Percentiles rank a stretch among this genome's conserved stretches.
phyloP scores from a whole-genome alignment of 345 rosid genomes.

The Salix suchowensis region DNA sequence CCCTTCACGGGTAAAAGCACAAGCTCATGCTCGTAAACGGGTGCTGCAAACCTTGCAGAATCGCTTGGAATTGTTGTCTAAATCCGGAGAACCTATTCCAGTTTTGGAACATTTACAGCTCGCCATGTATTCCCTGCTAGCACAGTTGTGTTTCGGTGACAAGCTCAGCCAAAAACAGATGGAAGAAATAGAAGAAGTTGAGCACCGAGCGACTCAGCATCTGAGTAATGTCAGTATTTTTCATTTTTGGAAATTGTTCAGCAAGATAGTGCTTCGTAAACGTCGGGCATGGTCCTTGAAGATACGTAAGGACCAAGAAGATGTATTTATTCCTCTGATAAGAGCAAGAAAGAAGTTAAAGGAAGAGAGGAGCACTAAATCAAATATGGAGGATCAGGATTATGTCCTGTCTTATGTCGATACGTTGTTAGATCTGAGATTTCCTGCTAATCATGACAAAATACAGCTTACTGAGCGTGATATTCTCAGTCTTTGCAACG shows the following conservation, averaged over 20 bases:
- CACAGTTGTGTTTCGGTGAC: not conserved
- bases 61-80: not conserved
- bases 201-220: not conserved
- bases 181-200: not conserved
- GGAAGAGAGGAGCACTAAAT: not conserved
- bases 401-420: not conserved
- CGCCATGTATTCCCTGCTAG: not conserved
- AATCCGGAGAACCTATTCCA: not conserved
- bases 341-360: conserved; percentile 9
- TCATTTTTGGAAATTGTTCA: not conserved
- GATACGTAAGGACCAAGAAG: not conserved
- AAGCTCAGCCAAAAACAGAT: not conserved
- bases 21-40: not conserved
- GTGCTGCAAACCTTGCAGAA: not conserved
- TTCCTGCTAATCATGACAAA: conserved; percentile 9
- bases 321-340: not conserved
- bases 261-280: not conserved
- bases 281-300: not conserved
- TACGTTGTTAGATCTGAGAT: conserved; percentile 6
- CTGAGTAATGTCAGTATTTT: not conserved
- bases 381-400: not conserved
- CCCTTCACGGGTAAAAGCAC: not conserved
- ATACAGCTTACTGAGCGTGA: conserved; percentile 5
- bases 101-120: not conserved
- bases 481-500: conserved; percentile 9